Percentiles rank a stretch among this genome's conserved stretches.
These are phyloP conservation scores for Lachancea cidri DNA, from an alignment of 805 yeast genomes.

Conservation along the genomic window DNA sequence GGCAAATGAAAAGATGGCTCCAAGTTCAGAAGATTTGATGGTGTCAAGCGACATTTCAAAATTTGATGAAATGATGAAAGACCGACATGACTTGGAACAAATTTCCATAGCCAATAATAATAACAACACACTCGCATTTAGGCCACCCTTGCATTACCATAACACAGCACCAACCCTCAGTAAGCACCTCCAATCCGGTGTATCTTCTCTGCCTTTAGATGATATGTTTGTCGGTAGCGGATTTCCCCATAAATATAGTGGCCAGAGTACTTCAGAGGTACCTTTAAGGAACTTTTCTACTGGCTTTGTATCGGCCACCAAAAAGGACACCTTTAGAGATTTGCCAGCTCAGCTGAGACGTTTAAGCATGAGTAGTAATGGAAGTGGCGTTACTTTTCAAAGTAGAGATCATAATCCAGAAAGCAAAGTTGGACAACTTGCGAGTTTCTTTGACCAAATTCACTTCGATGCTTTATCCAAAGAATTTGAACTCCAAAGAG, in stretches of 20 bases:
- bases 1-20: neutral
- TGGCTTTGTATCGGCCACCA: neutral
- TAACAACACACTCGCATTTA: too few relatives aligned
- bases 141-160: conserved; percentile 5
- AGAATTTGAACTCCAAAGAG: conserved; percentile 87
- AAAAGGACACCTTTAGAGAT: neutral
- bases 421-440: conserved; percentile 56
- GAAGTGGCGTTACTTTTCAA: conserved; percentile 12
- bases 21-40: neutral
- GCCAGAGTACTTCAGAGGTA: neutral
- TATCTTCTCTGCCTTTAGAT: conserved; percentile 1
- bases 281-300: neutral
- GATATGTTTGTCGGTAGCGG: conserved; percentile 3
- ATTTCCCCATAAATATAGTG: neutral
- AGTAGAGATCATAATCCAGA: conserved; percentile 21
- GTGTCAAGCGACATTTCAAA: neutral
- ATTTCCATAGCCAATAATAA: too few relatives aligned
- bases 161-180: conserved; percentile 4
- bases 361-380: conserved; percentile 11
- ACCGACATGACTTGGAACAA: neutral
- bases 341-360: conserved; percentile 6
- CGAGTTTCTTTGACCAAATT: conserved; percentile 63
- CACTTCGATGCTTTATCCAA: conserved; percentile 75
- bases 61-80: neutral
- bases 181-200: neutral